Evolutionary conservation across 2,329 filamentous ascomycete genomes (phyloP), one percentile per base, ranked within the genome.

Genomic region (Lasiodiplodia sp.): DNA sequence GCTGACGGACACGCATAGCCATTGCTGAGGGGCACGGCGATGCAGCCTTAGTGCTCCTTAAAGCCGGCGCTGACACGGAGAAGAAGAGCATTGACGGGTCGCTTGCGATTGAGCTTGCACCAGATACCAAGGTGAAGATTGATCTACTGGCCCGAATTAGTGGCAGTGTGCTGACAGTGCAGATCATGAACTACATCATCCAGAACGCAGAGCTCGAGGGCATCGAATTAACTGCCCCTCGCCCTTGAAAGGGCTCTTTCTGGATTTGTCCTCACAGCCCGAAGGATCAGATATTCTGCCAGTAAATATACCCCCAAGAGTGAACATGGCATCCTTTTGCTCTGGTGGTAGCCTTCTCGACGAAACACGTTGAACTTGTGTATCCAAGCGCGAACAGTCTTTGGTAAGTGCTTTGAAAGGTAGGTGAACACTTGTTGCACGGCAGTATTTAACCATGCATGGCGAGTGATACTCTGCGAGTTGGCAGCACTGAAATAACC

Each of bases 141-240:
- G 23, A 5, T 28, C 16, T 25, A 6, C 3, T 21, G 47, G n/a
- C 4, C 25, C 8, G 21, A 2, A 25, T 40, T 10, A 18, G 40
- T 11, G 16, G 2, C 34, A 23, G 11, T 8, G 11, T 34, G 49
- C 58, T 68, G 40, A 68, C 51, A 2, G 51, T 63, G 51, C 47
- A 66, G 55, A 70, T 72, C 44, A 72, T 28, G 72, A 88, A 87
- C 69, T 97, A 92, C 79, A 92, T 97, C 62, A 75, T 93, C 70
- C 87, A 92, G 71, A 89, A 87, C 69, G 93, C 93, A 12, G 94
- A 96, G 81, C 88, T 90, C 68, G 95, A 97, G 79, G 95, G 94
- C 25, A 91, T 97, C 73, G 91, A 91, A 68, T 73, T 90, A n/a
- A 34, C 40, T 12, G 8, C 47, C 14, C 12, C 60, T 10, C 52